These are phyloP conservation scores for Solanum habrochaites DNA, from an alignment of 257 asterid genomes.

Conservation along the genomic window DNA sequence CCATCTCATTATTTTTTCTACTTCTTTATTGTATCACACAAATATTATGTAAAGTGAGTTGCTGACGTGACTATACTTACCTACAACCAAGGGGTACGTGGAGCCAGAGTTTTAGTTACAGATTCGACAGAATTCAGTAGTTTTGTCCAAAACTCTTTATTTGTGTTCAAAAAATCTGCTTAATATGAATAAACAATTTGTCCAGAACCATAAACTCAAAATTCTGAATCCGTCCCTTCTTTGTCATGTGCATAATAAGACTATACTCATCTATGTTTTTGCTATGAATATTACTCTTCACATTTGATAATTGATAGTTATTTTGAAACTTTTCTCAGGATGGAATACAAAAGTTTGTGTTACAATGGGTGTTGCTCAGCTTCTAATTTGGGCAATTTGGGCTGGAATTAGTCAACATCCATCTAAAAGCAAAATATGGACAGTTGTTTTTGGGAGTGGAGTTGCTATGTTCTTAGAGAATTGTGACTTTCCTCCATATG, in stretches of 20 bases:
- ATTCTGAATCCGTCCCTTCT: not conserved
- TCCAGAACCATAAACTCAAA: not conserved
- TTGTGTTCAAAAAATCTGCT: not conserved
- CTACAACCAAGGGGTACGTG: not conserved
- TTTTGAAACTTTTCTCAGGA: conserved; percentile 25
- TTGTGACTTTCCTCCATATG: conserved; percentile 64
- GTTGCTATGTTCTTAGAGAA: conserved; percentile 52
- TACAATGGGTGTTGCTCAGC: conserved; percentile 37
- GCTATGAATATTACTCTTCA: not conserved
- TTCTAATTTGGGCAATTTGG: conserved; percentile 62
- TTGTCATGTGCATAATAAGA: not conserved
- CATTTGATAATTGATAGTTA: not conserved
- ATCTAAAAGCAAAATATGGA: conserved; percentile 45
- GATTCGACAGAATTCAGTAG: not conserved
- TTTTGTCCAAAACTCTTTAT: not conserved
- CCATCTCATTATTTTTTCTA: not conserved
- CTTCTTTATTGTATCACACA: not conserved
- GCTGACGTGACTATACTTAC: not conserved
- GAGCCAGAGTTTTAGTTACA: not conserved
- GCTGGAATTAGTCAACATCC: conserved; percentile 58
- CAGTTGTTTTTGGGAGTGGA: conserved; percentile 45
- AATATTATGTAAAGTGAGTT: not conserved
- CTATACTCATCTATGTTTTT: not conserved
- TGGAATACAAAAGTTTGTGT: conserved; percentile 58
- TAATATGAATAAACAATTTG: too few species aligned